Base-by-base conservation (phyloP, 2,329 filamentous ascomycete genomes). In the Chrysoporthe deuterocubensis region DNA sequence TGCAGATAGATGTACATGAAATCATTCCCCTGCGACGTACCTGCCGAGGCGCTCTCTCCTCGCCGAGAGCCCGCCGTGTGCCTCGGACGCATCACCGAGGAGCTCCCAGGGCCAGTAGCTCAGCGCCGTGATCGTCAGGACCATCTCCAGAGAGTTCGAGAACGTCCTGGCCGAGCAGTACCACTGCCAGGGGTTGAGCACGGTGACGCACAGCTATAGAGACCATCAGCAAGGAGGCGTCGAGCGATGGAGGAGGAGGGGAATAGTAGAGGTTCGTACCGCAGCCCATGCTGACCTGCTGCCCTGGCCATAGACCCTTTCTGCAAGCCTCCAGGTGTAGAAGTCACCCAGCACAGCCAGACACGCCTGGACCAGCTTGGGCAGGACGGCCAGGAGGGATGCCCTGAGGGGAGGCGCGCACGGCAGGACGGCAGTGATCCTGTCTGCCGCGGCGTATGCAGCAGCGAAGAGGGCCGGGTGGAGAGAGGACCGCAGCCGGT, bases 91-190 rank as follows among this genome's bases (percentile, higher is more conserved):
- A 57, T 79, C 78, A 52, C 80, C 77, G 48, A 90, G 83, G 78
- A 92, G 85, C 67, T 88, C 83, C 94, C 96, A 98, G 14, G 96
- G 95, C 92, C 93, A 98, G 73, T 90, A 87, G 76, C 89, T 89
- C 58, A 98, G 82, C 1, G 94, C 95, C 74, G 89, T 84, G 68
- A 92, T 84, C 4, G 95, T 97, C 72, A 99, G 81, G 0, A 92
- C 92, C n/a, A 91, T 93, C 82, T 99, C 96, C 4, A 98, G 82
- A 64, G 90, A 96, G 80, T 99, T 99, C 65, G 95, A 97, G 75
- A 99, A 91, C 0, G 96, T 97, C 59, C 96, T 87, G 0, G 94
- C 95, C 1, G 94, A 96, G 80, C 91, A 96, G 79, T 96, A 98
- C 92, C 93, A 98, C 78, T 97, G 93, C 94, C 96, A 99, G 7